Conservation (phyloP, 305 asterid genomes). For the Rubia tinctorum region DNA sequence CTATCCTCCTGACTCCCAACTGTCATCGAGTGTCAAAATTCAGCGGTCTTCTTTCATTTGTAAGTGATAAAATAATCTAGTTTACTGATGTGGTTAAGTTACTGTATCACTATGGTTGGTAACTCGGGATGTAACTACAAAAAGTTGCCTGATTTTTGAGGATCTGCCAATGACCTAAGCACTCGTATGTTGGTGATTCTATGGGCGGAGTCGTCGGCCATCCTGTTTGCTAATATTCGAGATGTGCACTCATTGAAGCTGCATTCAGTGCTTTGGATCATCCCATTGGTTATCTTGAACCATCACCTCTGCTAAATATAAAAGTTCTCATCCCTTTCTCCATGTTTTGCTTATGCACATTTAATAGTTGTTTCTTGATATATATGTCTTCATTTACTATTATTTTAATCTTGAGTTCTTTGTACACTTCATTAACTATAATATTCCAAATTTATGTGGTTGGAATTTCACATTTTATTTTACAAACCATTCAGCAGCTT, state of each 20-base stretch:
- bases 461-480: background rate
- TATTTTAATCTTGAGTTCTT: background rate
- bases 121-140: conserved; percentile 65
- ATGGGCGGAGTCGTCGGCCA: conserved; percentile 41
- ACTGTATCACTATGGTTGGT: conserved; percentile 10
- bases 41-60: conserved; percentile 61
- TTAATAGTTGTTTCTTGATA: no score
- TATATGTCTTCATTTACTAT: background rate
- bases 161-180: conserved; percentile 73
- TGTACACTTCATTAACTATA: background rate
- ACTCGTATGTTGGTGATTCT: conserved; percentile 30
- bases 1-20: conserved; percentile 83
- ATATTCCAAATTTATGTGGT: background rate
- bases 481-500: background rate
- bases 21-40: conserved; percentile 83
- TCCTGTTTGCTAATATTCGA: conserved; percentile 54
- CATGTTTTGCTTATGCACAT: conserved; percentile 2
- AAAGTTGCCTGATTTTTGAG: conserved; percentile 70
- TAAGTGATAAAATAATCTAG: conserved; percentile 33
- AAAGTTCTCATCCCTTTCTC: conserved; percentile 48
- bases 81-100: no score
- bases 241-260: conserved; percentile 62
- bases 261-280: conserved; percentile 97
- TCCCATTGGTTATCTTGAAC: conserved; percentile 83
- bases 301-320: conserved; percentile 76